A percentile compares a stretch with the other conserved stretches of the same genome.
Evolutionary conservation across 2,329 filamentous ascomycete species (phyloP).

Genomic region (Epichloe sylvatica): DNA sequence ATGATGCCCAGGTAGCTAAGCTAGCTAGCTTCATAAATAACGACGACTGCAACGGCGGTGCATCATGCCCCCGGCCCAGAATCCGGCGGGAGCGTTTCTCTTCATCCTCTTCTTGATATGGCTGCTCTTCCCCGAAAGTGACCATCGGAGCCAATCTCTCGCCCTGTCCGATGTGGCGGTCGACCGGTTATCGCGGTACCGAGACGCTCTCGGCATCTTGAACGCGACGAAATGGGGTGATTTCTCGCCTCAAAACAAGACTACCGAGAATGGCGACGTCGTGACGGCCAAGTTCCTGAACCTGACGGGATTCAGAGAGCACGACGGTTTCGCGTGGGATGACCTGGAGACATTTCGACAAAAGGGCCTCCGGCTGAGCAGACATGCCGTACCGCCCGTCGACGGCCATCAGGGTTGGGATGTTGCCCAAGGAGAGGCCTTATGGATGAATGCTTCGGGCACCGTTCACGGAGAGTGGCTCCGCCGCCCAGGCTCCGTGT

Average conservation of each 20-base stretch:
- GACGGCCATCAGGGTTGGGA: constrained; percentile 29
- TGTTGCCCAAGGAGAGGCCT: constrained; percentile 23
- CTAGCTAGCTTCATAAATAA: constrained; percentile 3
- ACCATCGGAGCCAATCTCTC: constrained; percentile 20
- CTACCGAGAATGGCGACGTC: constrained; percentile 13
- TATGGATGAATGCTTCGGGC: constrained; percentile 72
- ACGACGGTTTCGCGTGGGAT: constrained; percentile 68
- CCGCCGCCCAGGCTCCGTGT: constrained; percentile 36
- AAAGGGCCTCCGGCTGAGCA: constrained; percentile 48
- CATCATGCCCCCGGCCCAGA: constrained; percentile 32
- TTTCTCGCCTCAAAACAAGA: constrained; percentile 32
- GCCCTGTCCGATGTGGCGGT: constrained; percentile 23
- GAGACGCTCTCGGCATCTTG: constrained; percentile 36
- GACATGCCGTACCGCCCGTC: constrained; percentile 32
- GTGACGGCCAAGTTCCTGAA: constrained; percentile 39
- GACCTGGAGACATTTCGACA: constrained; percentile 53
- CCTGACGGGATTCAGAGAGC: constrained; percentile 60
- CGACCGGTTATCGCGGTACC: constrained; percentile 37
- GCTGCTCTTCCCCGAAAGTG: constrained; percentile 24
- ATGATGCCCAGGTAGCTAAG: constrained; percentile 5
- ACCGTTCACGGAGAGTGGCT: constrained; percentile 66
- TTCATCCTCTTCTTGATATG: constrained; percentile 24
- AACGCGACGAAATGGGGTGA: constrained; percentile 47
- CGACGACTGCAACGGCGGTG: constrained; percentile 4
- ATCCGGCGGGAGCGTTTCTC: constrained; percentile 20